Conservation (phyloP, 306 rosid genomes). For the Glycine latifolia region DNA sequence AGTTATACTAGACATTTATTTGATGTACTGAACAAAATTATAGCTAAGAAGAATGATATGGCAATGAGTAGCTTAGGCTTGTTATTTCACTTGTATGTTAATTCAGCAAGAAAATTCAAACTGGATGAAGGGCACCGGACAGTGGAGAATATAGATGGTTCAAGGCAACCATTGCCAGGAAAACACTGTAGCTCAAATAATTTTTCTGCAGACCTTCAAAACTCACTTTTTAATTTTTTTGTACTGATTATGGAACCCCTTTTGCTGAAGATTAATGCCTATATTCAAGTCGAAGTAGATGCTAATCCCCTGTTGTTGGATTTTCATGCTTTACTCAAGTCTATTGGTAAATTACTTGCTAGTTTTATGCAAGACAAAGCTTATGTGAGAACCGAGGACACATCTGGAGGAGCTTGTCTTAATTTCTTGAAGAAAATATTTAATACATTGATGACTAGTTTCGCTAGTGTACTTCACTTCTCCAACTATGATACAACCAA, state of each 20-base stretch:
- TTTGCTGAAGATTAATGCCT: slow-evolving; percentile 58
- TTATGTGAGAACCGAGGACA: slow-evolving; percentile 85
- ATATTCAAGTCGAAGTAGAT: slow-evolving; percentile 47
- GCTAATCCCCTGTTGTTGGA: slow-evolving; percentile 52
- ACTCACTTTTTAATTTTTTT: slow-evolving; percentile 72
- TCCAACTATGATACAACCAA: slow-evolving; percentile 51
- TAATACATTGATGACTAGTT: slow-evolving; percentile 56
- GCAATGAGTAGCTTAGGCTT: slow-evolving; percentile 75
- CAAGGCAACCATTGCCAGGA: slow-evolving; percentile 49
- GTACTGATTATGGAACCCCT: slow-evolving; percentile 82
- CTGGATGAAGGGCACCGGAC: slow-evolving; percentile 52
- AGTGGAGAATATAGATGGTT: slow-evolving; percentile 44
- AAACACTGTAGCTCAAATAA: slow-evolving; percentile 47
- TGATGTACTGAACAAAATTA: slow-evolving; percentile 62
- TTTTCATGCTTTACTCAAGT: slow-evolving; percentile 63
- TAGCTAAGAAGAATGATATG: slow-evolving; percentile 59
- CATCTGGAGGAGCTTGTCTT: slow-evolving; percentile 70
- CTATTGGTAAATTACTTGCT: slow-evolving; percentile 71
- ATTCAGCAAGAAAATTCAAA: slow-evolving; percentile 64
- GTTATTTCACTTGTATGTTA: slow-evolving; percentile 65
- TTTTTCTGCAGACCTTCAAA: slow-evolving; percentile 63
- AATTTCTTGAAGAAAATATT: slow-evolving; percentile 79
- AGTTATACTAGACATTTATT: slow-evolving; percentile 91
- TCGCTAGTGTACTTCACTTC: slow-evolving; percentile 53
- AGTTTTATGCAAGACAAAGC: slow-evolving; percentile 78